Percentiles rank a stretch among this genome's conserved stretches.
phyloP scores from a whole-genome alignment of 257 asterid genomes.

The Coffea canephora region DNA sequence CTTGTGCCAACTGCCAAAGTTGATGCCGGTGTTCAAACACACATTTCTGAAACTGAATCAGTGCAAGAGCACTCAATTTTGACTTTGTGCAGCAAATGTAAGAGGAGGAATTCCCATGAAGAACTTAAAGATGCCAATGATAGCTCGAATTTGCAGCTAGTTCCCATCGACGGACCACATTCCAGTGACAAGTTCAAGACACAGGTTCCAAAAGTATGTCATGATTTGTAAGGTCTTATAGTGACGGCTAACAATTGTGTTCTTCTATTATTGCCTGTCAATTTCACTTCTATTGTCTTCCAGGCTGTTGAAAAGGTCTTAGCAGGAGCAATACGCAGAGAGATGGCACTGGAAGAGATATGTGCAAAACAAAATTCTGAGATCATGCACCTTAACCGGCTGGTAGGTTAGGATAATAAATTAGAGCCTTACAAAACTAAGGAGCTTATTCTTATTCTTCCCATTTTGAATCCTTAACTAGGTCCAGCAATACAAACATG shows the following conservation, averaged over 20 bases:
- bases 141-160: slow-evolving; percentile 76
- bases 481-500: slow-evolving; percentile 97
- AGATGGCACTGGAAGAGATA: slow-evolving; percentile 94
- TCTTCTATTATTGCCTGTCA: slow-evolving; percentile 27
- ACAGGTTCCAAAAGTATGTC: slow-evolving; percentile 84
- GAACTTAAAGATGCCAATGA: slow-evolving; percentile 37
- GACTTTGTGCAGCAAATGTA: slow-evolving; percentile 68
- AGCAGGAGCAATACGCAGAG: slow-evolving; percentile 98
- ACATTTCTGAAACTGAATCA: slow-evolving; percentile 34
- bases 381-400: slow-evolving; percentile 83
- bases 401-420: slow-evolving; percentile 49
- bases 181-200: slow-evolving; percentile 47
- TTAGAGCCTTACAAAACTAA: neutral
- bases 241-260: slow-evolving; percentile 17
- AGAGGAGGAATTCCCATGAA: slow-evolving; percentile 37
- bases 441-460: neutral
- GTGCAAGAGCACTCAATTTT: slow-evolving; percentile 25
- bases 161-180: slow-evolving; percentile 54
- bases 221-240: slow-evolving; percentile 3
- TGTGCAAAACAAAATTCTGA: slow-evolving; percentile 75
- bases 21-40: slow-evolving; percentile 85
- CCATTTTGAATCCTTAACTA: slow-evolving; percentile 24
- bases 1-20: slow-evolving; percentile 56
- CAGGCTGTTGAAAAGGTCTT: slow-evolving; percentile 96
- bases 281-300: slow-evolving; percentile 24